These are phyloP conservation scores for Aspergillus leporis DNA, from an alignment of 495 filamentous ascomycete species.

Conservation along the genomic window DNA sequence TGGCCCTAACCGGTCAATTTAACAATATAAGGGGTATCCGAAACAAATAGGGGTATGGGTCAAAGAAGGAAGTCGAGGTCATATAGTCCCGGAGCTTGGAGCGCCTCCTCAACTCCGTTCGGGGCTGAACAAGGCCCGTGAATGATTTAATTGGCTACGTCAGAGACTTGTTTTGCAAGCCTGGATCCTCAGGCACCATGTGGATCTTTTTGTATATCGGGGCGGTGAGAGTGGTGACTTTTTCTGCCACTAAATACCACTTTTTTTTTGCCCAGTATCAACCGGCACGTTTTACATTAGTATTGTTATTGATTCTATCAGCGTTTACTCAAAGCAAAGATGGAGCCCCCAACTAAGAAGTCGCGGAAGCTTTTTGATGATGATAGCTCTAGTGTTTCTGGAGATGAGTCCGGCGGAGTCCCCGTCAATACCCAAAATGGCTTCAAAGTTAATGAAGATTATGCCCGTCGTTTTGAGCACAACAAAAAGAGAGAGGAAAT, in stretches of 20 bases:
- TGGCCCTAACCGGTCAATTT: slow-evolving; percentile 1
- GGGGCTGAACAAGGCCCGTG: slow-evolving; percentile 14
- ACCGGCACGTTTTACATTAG: not conserved
- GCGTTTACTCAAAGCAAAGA: slow-evolving; percentile 17
- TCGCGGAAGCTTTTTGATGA: slow-evolving; percentile 48
- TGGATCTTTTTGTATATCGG: not conserved
- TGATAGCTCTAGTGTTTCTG: slow-evolving; percentile 58
- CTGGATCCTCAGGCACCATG: slow-evolving; percentile 22
- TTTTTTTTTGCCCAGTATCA: slow-evolving; percentile 32
- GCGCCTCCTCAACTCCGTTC: slow-evolving; percentile 20
- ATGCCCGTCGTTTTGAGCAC: slow-evolving; percentile 85
- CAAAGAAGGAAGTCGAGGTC: slow-evolving; percentile 14
- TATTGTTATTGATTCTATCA: slow-evolving; percentile 6
- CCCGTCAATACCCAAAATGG: slow-evolving; percentile 31
- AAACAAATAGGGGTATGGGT: slow-evolving; percentile 14
- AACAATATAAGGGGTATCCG: slow-evolving; percentile 9
- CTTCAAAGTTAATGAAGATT: slow-evolving; percentile 89
- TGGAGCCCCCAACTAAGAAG: slow-evolving; percentile 51
- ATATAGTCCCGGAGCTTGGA: slow-evolving; percentile 20
- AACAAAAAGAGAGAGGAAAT: slow-evolving; percentile 95
- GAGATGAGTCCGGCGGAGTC: slow-evolving; percentile 51
- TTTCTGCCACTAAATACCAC: slow-evolving; percentile 24
- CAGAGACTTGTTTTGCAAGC: slow-evolving; percentile 26
- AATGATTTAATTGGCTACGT: slow-evolving; percentile 48
- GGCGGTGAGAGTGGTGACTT: slow-evolving; percentile 22